Evolutionary conservation across 106 monocot species (phyloP).

Genomic region (Alisma plantagoaquatica): DNA sequence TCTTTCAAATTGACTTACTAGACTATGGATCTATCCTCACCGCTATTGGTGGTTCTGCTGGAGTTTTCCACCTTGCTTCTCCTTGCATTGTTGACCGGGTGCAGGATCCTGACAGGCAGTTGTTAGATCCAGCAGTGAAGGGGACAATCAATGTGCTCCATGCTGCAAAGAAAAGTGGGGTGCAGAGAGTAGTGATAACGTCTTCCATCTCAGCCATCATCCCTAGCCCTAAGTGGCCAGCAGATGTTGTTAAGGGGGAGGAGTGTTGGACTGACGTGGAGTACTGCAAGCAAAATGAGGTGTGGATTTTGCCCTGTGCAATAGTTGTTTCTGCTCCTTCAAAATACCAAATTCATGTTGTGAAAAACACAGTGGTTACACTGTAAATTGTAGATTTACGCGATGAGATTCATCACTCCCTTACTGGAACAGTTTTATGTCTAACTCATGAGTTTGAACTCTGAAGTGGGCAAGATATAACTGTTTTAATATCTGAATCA

Average conservation of each 20-base stretch:
- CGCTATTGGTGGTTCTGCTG: conserved; percentile 6
- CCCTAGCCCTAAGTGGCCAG: conserved; percentile 73
- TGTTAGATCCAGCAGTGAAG: conserved; percentile 82
- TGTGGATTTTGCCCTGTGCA: no score
- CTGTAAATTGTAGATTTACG: no score
- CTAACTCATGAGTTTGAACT: no score
- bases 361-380: no score
- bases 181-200: conserved; percentile 71
- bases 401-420: no score
- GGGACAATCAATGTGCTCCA: conserved; percentile 86
- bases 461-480: no score
- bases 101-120: conserved; percentile 51
- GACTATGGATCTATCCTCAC: conserved; percentile 11
- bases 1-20: conserved; percentile 28
- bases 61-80: not conserved
- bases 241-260: conserved; percentile 51
- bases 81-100: not conserved
- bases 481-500: no score
- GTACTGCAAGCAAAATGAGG: conserved; percentile 70
- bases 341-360: no score
- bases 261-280: conserved; percentile 86
- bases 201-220: conserved; percentile 78
- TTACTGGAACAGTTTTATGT: no score
- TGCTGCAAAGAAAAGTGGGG: conserved; percentile 56
- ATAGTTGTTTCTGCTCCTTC: no score